Conservation (phyloP, 2,329 filamentous ascomycete genomes). For the Nigrospora sphaerica region DNA sequence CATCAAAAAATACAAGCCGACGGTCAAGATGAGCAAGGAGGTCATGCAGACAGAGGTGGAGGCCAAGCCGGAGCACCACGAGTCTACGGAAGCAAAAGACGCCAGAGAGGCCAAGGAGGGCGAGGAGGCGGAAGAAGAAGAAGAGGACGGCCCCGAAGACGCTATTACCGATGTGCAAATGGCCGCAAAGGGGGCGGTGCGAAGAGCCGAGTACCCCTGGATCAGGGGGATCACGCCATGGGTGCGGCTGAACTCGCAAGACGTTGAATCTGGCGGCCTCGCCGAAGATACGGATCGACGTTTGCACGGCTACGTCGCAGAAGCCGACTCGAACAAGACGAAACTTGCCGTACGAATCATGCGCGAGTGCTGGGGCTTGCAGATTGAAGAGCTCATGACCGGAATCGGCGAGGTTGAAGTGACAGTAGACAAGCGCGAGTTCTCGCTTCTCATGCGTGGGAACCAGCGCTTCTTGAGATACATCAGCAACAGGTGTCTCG, state of each 20-base stretch:
- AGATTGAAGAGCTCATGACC: slow-evolving; percentile 35
- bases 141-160: background rate
- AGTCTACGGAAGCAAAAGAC: background rate
- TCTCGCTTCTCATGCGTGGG: slow-evolving; percentile 36
- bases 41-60: background rate
- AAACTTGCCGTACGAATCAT: slow-evolving; percentile 35
- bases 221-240: slow-evolving; percentile 32
- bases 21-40: too few relatives aligned
- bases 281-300: slow-evolving; percentile 9
- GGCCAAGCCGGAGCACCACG: background rate
- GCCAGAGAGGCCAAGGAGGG: background rate
- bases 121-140: background rate
- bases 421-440: slow-evolving; percentile 30
- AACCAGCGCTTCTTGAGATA: slow-evolving; percentile 24
- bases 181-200: background rate
- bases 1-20: slow-evolving; percentile 12
- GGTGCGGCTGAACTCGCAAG: slow-evolving; percentile 23
- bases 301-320: slow-evolving; percentile 21
- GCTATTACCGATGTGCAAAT: background rate
- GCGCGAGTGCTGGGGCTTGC: slow-evolving; percentile 42
- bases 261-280: slow-evolving; percentile 3
- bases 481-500: slow-evolving; percentile 21
- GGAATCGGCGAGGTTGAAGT: slow-evolving; percentile 33
- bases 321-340: slow-evolving; percentile 28
- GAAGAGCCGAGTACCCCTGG: slow-evolving; percentile 27